Evolutionary conservation across 2,329 filamentous ascomycete genomes (phyloP).

Genomic region (Sclerotinia subarctica): DNA sequence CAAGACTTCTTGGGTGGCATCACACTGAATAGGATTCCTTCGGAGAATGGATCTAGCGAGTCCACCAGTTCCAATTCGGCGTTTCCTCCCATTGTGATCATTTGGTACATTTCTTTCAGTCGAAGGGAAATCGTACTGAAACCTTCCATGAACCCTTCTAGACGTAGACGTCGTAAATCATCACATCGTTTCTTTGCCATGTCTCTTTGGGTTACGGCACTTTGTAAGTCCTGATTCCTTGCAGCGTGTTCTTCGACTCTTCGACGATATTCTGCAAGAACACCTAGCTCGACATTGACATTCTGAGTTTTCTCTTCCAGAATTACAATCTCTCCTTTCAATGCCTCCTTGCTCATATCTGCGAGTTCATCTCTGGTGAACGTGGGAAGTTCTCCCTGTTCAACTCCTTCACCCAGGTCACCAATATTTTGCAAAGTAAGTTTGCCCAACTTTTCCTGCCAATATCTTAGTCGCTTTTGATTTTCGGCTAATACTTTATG

Average conservation of each 20-base stretch:
- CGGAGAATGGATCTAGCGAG: slow-evolving; percentile 91
- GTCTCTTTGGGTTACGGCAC: slow-evolving; percentile 75
- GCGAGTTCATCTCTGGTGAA: slow-evolving; percentile 71
- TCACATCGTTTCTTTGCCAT: slow-evolving; percentile 88
- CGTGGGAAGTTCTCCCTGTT: slow-evolving; percentile 63
- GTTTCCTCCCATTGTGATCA: slow-evolving; percentile 99
- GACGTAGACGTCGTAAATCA: slow-evolving; percentile 80
- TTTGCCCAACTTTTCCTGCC: slow-evolving; percentile 86
- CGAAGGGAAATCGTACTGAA: slow-evolving; percentile 91
- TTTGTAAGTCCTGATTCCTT: slow-evolving; percentile 78
- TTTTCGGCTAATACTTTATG: slow-evolving; percentile 86
- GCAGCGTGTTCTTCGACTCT: slow-evolving; percentile 78
- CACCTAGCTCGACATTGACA: slow-evolving; percentile 81
- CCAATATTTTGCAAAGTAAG: slow-evolving; percentile 77
- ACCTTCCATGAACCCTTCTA: slow-evolving; percentile 98
- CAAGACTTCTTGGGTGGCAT: slow-evolving; percentile 99
- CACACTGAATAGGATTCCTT: slow-evolving; percentile 94
- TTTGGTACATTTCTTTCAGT: slow-evolving; percentile 99
- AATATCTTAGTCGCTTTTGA: slow-evolving; percentile 78
- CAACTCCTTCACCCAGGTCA: slow-evolving; percentile 58
- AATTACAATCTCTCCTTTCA: slow-evolving; percentile 63
- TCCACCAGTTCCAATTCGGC: slow-evolving; percentile 97
- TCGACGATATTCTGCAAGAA: slow-evolving; percentile 83
- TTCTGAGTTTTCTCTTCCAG: slow-evolving; percentile 78
- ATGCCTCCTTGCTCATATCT: slow-evolving; percentile 61